Percentiles rank a stretch among this genome's conserved stretches.
These are phyloP conservation scores for Dissophora globulifera DNA, from an alignment of 192 early-diverging fungal genomes.

Conservation along the genomic window DNA sequence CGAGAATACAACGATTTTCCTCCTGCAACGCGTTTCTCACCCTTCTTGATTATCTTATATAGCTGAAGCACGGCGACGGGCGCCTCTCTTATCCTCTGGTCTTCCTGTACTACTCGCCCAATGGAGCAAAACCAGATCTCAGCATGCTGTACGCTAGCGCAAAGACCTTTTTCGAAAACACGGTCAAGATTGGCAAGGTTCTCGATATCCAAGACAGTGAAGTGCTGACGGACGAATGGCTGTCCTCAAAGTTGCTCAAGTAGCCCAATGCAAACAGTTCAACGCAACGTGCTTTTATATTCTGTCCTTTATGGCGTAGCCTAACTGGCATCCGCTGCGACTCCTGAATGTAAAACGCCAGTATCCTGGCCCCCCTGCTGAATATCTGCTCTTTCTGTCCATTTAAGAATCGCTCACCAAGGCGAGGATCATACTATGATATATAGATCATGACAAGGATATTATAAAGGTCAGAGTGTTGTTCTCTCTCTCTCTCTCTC, in stretches of 20 bases:
- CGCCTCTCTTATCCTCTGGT: constrained; percentile 80
- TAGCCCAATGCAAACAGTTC: not conserved
- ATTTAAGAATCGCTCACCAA: constrained; percentile 46
- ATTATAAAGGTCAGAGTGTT: too few species aligned
- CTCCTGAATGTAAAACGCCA: too few species aligned
- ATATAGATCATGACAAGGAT: too few species aligned
- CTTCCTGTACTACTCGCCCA: constrained; percentile 73
- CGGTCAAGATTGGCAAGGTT: constrained; percentile 73
- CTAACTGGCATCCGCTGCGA: too few species aligned
- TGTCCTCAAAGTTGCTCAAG: constrained; percentile 62
- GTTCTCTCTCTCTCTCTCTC: too few species aligned
- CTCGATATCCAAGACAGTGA: constrained; percentile 79
- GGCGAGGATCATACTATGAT: constrained; percentile 52
- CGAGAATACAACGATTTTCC: too few species aligned
- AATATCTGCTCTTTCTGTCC: not conserved
- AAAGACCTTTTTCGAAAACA: constrained; percentile 69
- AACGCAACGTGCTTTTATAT: too few species aligned
- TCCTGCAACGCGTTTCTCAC: not conserved
- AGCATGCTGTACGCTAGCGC: constrained; percentile 74
- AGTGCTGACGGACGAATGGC: constrained; percentile 72
- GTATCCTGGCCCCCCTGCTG: too few species aligned
- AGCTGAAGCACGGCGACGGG: constrained; percentile 70
- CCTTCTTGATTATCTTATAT: not conserved
- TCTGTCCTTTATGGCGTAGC: too few species aligned
- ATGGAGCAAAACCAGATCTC: constrained; percentile 53